Percentiles rank a stretch among this genome's conserved stretches.
These are phyloP conservation scores for Pinus tabuliformis DNA, from an alignment of 75 land plant genomes.

Conservation along the genomic window DNA sequence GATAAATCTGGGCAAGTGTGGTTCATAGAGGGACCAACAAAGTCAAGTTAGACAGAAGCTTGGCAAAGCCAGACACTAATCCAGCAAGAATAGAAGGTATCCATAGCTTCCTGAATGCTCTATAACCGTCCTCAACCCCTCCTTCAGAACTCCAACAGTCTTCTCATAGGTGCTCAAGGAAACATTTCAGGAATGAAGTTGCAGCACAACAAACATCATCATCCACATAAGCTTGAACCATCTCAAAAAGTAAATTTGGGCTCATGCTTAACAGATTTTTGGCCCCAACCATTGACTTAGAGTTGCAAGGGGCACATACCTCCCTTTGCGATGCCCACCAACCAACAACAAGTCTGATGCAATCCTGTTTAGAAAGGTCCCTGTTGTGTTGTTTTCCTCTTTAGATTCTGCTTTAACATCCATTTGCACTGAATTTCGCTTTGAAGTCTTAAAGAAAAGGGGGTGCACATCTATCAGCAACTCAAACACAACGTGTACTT, in stretches of 20 bases:
- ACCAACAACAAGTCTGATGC: slow-evolving; percentile 53
- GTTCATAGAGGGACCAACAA: no score
- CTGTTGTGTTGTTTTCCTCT: slow-evolving; percentile 20
- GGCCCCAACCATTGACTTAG: slow-evolving; percentile 70
- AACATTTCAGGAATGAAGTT: slow-evolving; percentile 84
- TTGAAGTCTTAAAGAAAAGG: slow-evolving; percentile 13
- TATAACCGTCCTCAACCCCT: slow-evolving; percentile 65
- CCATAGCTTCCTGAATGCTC: slow-evolving; percentile 61
- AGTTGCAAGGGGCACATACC: slow-evolving; percentile 84
- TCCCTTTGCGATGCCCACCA: slow-evolving; percentile 51
- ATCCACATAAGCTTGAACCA: slow-evolving; percentile 68
- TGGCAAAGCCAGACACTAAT: slow-evolving; percentile 78
- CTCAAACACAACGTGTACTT: slow-evolving; percentile 90
- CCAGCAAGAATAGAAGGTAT: slow-evolving; percentile 79
- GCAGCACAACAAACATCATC: slow-evolving; percentile 98
- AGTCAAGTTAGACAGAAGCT: slow-evolving; percentile 75
- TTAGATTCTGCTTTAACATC: not conserved
- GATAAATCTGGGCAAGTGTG: no score
- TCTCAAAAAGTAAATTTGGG: slow-evolving; percentile 67
- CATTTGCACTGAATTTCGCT: not conserved
- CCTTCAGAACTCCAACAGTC: slow-evolving; percentile 88
- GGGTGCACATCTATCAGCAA: slow-evolving; percentile 73
- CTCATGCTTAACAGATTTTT: slow-evolving; percentile 56
- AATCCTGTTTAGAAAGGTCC: slow-evolving; percentile 45
- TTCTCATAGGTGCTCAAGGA: slow-evolving; percentile 81